Base-by-base conservation (phyloP, 2,329 filamentous ascomycete genomes). In the Stagonosporopsis chrysanthemi region DNA sequence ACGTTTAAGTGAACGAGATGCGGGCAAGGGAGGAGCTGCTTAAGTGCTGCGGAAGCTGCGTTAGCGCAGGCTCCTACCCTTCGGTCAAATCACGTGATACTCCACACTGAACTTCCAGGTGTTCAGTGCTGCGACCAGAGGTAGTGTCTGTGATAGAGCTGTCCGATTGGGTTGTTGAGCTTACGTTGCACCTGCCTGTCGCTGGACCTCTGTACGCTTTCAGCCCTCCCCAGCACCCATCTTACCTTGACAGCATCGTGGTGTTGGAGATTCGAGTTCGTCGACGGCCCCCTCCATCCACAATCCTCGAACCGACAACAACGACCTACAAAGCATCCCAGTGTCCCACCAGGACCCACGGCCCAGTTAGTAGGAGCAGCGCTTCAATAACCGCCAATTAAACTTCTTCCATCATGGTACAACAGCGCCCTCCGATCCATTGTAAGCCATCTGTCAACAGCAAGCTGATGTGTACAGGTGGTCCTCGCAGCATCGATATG, bases 401-500 rank as follows among this genome's bases (percentile, higher is more conserved):
- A 52, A 48, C 19, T 15, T n/a, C 33, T 19, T 17, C 26, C 19
- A 68, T 41, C 40, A 76, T 76, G 74, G 74, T 76, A 72, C 52
- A 53, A 28, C n/a, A 9, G n/a, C 15, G 11, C 22, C 29, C 6
- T 12, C 17, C 5, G 11, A 11, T 17, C 29, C 14, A 12, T 36
- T 5, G 11, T 24, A 12, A 23, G 39, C 54, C 33, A 38, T 47
- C 48, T 52, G 48, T 38, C 54, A 52, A 46, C 55, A 66, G 45
- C 54, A 50, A 56, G 63, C 68, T 71, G 60, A 70, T 64, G 42
- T 46, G 52, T 28, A 46, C 63, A 97, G 95, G 95, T 99, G 78
- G 92, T 99, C 79, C 91, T 99, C 78, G 95, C 94, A 79, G 95
- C 95, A 74, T 98, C 95, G 74, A 97, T 99, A 83, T 98, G 94